Evolutionary conservation across 352 stramenopile genomes (phyloP), one percentile per base, ranked within the genome.

Genomic region (Nothophytophthora sp.): DNA sequence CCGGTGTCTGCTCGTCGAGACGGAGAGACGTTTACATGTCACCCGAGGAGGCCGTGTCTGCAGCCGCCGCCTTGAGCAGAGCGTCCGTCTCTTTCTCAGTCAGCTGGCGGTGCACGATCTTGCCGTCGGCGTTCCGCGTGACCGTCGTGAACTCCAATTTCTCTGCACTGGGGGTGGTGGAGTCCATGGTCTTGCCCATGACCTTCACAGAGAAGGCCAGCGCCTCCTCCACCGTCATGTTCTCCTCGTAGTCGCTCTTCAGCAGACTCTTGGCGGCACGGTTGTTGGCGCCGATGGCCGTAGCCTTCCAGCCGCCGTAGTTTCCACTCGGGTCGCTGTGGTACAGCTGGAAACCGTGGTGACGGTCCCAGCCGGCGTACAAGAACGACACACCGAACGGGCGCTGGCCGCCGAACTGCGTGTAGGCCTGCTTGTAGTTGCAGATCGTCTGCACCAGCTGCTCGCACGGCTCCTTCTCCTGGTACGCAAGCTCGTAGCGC

Each of bases 351-450:
- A 99, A 99, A 20, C 97, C 97, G 72, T 98, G 78, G 65, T 98
- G 83, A 47, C 78, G 83, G 64, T 99, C 97, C 84, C 98, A 99
- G 13, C 98, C 98, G n/a, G 97, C 97, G 73, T 99, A 99, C 35
- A 99, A 74, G 78, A 99, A 99, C 13, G 97, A 98, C 30, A 99
- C 97, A 42, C 98, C 98, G 66, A 99, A 99, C 1, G 98, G 98
- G 60, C 98, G 90, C 64, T 99, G 85, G n/a, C 98, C 98, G 49
- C 98, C 98, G 61, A 99, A 99, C 78, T 99, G 97, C 51, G 98
- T 99, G 82, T 99, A 99, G 39, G 90, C 95, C 68, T 99, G 98
- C 81, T 99, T 99, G 85, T 99, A 98, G 78, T 99, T 99, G 76
- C 97, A 99, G 35, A 99, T 92, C 38, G 89, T 86, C 76, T 99